Conservation (phyloP, 495 filamentous ascomycete genomes). For the Penicillium atrosanguineum region DNA sequence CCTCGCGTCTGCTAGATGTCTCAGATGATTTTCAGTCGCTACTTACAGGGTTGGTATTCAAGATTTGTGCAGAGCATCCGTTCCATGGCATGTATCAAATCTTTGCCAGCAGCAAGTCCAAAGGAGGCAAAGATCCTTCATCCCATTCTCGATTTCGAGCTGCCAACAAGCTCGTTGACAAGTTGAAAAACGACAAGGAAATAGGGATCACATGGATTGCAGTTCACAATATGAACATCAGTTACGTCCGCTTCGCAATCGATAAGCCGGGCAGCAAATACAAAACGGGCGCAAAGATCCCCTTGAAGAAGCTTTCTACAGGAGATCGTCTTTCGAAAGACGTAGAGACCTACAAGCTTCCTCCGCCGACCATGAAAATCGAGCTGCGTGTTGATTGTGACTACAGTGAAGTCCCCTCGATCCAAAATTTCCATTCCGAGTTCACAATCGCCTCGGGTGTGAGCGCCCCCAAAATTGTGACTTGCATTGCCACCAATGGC, state of each 20-base stretch:
- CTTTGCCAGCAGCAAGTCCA: slow-evolving; percentile 71
- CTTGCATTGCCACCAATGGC: slow-evolving; percentile 73
- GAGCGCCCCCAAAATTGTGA: slow-evolving; percentile 88
- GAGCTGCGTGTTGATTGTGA: slow-evolving; percentile 67
- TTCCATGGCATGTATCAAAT: slow-evolving; percentile 97
- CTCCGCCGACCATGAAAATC: slow-evolving; percentile 87
- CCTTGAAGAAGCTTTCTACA: slow-evolving; percentile 55
- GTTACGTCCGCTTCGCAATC: slow-evolving; percentile 70
- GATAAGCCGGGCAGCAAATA: slow-evolving; percentile 59
- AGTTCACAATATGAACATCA: slow-evolving; percentile 68
- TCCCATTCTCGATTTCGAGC: slow-evolving; percentile 70
- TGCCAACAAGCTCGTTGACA: slow-evolving; percentile 61
- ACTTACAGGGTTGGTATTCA: slow-evolving; percentile 66
- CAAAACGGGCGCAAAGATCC: slow-evolving; percentile 64
- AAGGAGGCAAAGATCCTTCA: slow-evolving; percentile 64
- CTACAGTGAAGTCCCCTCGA: slow-evolving; percentile 71
- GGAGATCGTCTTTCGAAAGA: slow-evolving; percentile 57
- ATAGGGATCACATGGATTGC: slow-evolving; percentile 56
- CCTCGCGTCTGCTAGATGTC: slow-evolving; percentile 78
- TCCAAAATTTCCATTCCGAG: slow-evolving; percentile 62
- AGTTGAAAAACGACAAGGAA: slow-evolving; percentile 51
- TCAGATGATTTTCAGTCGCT: slow-evolving; percentile 68
- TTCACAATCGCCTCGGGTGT: slow-evolving; percentile 87
- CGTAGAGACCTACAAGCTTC: slow-evolving; percentile 60
- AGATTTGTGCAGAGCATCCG: slow-evolving; percentile 87